These are phyloP conservation scores for Pichia sp. DNA, from an alignment of 1,139 yeast genomes.

Conservation along the genomic window DNA sequence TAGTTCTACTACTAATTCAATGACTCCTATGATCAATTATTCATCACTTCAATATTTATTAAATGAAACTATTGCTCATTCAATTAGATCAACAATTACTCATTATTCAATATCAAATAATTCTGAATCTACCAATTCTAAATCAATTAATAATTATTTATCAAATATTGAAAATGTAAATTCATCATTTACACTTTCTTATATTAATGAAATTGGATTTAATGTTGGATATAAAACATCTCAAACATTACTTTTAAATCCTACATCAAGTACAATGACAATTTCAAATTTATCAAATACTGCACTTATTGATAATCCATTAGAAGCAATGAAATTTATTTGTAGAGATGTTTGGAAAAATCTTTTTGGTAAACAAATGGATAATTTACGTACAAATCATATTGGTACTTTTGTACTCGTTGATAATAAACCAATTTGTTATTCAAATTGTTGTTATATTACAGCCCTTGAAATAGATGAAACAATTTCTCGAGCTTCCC, in stretches of 20 bases:
- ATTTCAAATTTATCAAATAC: conserved; percentile 7
- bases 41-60: conserved; percentile 7
- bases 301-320: conserved; percentile 12
- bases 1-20: neutral
- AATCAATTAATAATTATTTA: neutral
- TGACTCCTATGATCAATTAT: conserved; percentile 1
- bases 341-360: conserved; percentile 88
- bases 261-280: neutral
- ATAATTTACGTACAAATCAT: conserved; percentile 86
- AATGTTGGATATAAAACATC: conserved; percentile 13
- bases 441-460: conserved; percentile 1
- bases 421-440: conserved; percentile 39
- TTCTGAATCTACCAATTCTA: neutral
- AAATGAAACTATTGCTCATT: conserved; percentile 8
- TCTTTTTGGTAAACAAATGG: conserved; percentile 80
- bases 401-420: conserved; percentile 74
- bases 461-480: conserved; percentile 36
- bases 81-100: conserved; percentile 1
- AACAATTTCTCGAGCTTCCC: conserved; percentile 41
- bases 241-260: conserved; percentile 7
- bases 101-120: neutral
- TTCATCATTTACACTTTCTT: conserved; percentile 4
- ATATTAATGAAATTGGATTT: conserved; percentile 9
- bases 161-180: conserved; percentile 35
- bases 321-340: conserved; percentile 83